Percentiles rank a stretch among this genome's conserved stretches.
These are phyloP conservation scores for Lactarius deliciosus DNA, from an alignment of 768 basidiomycete genomes.

Conservation along the genomic window DNA sequence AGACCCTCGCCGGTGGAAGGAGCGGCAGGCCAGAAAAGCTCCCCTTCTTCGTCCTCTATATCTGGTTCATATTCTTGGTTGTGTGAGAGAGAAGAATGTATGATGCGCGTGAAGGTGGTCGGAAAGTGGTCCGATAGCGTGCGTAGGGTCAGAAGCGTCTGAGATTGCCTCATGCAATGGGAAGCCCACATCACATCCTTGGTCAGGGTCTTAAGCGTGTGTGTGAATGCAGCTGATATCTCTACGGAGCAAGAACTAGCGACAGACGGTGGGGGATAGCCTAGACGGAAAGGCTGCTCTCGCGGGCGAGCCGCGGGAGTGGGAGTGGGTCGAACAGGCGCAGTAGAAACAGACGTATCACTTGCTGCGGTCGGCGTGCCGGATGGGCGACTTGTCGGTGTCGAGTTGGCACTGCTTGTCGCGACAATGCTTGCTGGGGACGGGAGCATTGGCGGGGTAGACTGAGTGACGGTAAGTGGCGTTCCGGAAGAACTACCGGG, in stretches of 20 bases:
- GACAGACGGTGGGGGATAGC: constrained; percentile 31
- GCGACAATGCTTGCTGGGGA: constrained; percentile 71
- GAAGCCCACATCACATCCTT: constrained; percentile 44
- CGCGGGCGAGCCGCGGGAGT: constrained; percentile 33
- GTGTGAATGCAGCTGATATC: constrained; percentile 29
- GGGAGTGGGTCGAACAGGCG: constrained; percentile 31
- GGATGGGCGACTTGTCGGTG: constrained; percentile 61
- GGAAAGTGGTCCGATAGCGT: constrained; percentile 72
- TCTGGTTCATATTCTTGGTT: constrained; percentile 79
- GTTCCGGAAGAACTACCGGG: constrained; percentile 26
- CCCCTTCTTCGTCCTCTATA: constrained; percentile 82
- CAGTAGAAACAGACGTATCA: constrained; percentile 27
- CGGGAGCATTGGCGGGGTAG: constrained; percentile 73
- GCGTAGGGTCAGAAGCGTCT: constrained; percentile 60
- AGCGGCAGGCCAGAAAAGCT: constrained; percentile 82
- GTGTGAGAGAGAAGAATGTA: constrained; percentile 57
- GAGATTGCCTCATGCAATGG: constrained; percentile 32
- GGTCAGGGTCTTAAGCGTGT: constrained; percentile 39
- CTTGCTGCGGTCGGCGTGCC: constrained; percentile 50
- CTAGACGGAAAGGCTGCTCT: constrained; percentile 28
- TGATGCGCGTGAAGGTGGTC: constrained; percentile 70
- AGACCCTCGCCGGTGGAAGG: constrained; percentile 72
- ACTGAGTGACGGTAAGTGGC: constrained; percentile 24
- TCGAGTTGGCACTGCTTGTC: constrained; percentile 72
- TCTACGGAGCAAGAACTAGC: constrained; percentile 31